These are phyloP conservation scores for Citrus sp. DNA, from an alignment of 345 rosid genomes.

Conservation along the genomic window DNA sequence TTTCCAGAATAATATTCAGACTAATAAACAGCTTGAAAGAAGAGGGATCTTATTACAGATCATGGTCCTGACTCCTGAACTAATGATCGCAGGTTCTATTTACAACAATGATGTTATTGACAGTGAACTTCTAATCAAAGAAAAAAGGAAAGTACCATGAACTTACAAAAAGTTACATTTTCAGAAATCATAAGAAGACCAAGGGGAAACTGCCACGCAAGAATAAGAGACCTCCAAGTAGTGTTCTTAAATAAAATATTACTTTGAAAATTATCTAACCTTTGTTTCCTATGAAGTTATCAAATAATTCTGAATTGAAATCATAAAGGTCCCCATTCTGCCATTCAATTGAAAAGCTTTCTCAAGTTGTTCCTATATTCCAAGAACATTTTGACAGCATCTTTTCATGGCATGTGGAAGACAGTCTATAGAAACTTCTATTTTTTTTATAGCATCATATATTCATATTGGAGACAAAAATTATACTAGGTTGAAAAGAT, in stretches of 20 bases:
- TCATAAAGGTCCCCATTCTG: not conserved
- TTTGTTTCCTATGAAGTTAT: not conserved
- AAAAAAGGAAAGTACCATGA: not conserved
- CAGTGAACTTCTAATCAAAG: not conserved
- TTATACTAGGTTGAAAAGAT: not conserved
- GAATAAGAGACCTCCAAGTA: not conserved
- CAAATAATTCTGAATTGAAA: not conserved
- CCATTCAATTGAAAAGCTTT: not conserved
- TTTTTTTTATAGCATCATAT: not conserved
- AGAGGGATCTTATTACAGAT: not conserved
- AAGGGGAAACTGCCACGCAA: not conserved
- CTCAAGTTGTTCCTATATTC: too few species aligned
- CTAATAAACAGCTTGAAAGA: not conserved
- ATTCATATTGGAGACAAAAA: not conserved
- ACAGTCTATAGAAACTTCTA: not conserved
- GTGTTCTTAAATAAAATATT: not conserved
- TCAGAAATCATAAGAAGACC: not conserved
- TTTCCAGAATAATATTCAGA: not conserved
- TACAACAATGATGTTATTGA: not conserved
- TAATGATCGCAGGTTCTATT: not conserved
- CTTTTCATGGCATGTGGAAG: not conserved
- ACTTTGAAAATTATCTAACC: not conserved
- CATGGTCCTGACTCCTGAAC: not conserved
- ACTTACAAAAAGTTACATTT: not conserved
- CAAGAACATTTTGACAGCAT: not conserved